A percentile compares a stretch with the other conserved stretches of the same genome.
Evolutionary conservation across 2,329 filamentous ascomycete genomes (phyloP).

Genomic region (Aureobasidium melanogenum): DNA sequence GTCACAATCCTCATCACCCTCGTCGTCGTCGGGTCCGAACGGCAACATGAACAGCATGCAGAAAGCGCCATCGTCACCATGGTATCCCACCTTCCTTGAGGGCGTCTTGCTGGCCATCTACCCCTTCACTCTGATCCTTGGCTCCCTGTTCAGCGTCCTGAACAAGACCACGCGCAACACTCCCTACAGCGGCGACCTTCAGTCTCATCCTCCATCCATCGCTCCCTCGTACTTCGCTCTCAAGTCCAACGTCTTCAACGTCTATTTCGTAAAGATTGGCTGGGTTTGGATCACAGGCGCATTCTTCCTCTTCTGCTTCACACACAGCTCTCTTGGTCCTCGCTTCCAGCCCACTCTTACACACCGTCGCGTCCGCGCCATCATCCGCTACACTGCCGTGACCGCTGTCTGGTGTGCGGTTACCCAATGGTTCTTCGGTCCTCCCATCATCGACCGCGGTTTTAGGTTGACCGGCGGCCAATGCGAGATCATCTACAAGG

Average conservation of each 20-base stretch:
- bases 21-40: background rate
- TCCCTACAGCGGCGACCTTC: slow-evolving; percentile 52
- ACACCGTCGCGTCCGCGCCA: slow-evolving; percentile 47
- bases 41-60: background rate
- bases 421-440: slow-evolving; percentile 96
- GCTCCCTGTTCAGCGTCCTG: slow-evolving; percentile 69
- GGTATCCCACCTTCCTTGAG: slow-evolving; percentile 63
- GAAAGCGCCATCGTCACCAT: slow-evolving; percentile 37
- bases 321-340: slow-evolving; percentile 51
- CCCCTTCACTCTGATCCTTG: slow-evolving; percentile 68
- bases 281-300: slow-evolving; percentile 84
- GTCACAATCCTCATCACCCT: background rate
- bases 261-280: slow-evolving; percentile 87
- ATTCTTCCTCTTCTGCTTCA: slow-evolving; percentile 60
- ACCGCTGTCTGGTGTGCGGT: slow-evolving; percentile 76
- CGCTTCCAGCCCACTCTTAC: slow-evolving; percentile 33
- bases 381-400: slow-evolving; percentile 59
- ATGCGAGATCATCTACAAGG: slow-evolving; percentile 53
- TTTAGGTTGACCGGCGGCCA: slow-evolving; percentile 83
- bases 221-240: slow-evolving; percentile 84
- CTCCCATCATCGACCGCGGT: slow-evolving; percentile 78
- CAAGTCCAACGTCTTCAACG: slow-evolving; percentile 87
- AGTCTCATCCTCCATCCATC: slow-evolving; percentile 51
- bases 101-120: slow-evolving; percentile 59
- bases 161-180: slow-evolving; percentile 64